phyloP scores from a whole-genome alignment of 129 eudicot species.

The Flaveria robusta region DNA sequence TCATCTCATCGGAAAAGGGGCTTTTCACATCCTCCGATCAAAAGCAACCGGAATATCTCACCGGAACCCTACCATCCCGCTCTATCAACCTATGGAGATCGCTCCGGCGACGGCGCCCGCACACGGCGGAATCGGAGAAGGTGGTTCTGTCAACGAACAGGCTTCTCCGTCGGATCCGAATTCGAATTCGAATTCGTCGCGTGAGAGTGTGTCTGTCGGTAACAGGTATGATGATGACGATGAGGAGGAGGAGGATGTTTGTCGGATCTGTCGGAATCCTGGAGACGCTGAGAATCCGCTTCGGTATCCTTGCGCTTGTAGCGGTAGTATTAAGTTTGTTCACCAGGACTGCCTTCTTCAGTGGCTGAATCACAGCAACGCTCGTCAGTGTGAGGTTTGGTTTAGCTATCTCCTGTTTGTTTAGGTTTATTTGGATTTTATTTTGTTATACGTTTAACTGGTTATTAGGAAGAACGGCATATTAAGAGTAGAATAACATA shows the following conservation, averaged over 20 bases:
- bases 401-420: neutral
- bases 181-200: conserved; percentile 12
- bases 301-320: conserved; percentile 95
- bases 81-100: conserved; percentile 17
- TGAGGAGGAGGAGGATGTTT: conserved; percentile 86
- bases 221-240: conserved; percentile 52
- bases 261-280: conserved; percentile 91
- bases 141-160: neutral
- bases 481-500: neutral
- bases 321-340: conserved; percentile 95
- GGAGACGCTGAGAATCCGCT: conserved; percentile 86
- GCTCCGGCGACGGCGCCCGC: conserved; percentile 23
- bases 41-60: neutral
- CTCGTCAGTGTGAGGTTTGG: conserved; percentile 89
- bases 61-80: conserved; percentile 15
- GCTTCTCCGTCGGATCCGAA: neutral
- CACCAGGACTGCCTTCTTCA: conserved; percentile 96
- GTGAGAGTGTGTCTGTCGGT: conserved; percentile 19
- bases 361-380: conserved; percentile 99
- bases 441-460: neutral
- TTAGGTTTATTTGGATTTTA: neutral
- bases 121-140: conserved; percentile 8
- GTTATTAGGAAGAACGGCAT: neutral
- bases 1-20: conserved; percentile 21
- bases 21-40: neutral